Percentiles rank a stretch among this genome's conserved stretches.
Conservation (phyloP, 192 early-diverging fungal species). For the Coemansia sp. region DNA sequence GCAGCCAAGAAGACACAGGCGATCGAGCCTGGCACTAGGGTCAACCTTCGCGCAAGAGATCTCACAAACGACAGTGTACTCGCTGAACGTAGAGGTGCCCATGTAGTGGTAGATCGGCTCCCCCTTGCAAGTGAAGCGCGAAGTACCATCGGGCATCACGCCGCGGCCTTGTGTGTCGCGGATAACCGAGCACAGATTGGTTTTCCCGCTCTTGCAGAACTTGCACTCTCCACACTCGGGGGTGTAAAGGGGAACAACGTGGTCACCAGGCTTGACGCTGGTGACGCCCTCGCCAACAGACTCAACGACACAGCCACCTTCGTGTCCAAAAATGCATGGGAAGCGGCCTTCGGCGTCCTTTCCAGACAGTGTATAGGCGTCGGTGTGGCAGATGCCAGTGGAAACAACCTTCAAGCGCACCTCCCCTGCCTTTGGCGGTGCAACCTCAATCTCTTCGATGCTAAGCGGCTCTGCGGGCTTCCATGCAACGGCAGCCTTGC, state of each 20-base stretch:
- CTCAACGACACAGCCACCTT: constrained; percentile 93
- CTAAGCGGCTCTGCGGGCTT: constrained; percentile 87
- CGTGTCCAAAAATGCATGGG: constrained; percentile 93
- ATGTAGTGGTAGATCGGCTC: constrained; percentile 93
- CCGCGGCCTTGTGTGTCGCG: constrained; percentile 91
- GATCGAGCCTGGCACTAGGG: constrained; percentile 74
- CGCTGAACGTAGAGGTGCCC: constrained; percentile 91
- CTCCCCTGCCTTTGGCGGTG: constrained; percentile 89
- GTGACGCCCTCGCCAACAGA: constrained; percentile 96
- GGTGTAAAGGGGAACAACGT: constrained; percentile 92
- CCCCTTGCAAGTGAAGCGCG: constrained; percentile 89
- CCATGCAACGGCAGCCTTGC: constrained; percentile 96
- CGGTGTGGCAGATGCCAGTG: constrained; percentile 95
- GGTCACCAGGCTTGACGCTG: constrained; percentile 85
- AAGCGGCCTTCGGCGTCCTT: constrained; percentile 82
- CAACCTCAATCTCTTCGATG: constrained; percentile 93
- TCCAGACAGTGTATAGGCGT: constrained; percentile 93
- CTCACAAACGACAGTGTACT: constrained; percentile 92
- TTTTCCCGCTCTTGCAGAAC: constrained; percentile 96
- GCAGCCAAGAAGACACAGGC: constrained; percentile 90
- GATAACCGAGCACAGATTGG: constrained; percentile 91
- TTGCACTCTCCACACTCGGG: constrained; percentile 93
- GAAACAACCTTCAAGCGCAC: constrained; percentile 90
- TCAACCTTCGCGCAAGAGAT: constrained; percentile 90
- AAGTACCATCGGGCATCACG: constrained; percentile 92